These are phyloP conservation scores for Ceratonia siliqua DNA, from an alignment of 306 rosid genomes.

Conservation along the genomic window DNA sequence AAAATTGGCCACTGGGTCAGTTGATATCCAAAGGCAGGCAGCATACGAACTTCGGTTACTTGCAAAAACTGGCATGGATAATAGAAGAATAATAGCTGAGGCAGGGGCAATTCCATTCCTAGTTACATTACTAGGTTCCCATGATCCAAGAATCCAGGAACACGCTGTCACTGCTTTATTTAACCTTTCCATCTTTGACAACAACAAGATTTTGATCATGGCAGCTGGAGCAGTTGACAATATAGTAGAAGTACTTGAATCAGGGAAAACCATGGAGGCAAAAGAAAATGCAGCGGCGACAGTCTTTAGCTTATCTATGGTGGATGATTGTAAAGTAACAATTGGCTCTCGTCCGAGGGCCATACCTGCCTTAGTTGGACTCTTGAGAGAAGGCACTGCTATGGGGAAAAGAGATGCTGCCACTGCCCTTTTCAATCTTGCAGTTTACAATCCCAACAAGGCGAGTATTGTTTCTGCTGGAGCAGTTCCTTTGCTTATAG, in stretches of 20 bases:
- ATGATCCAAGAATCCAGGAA: slow-evolving; percentile 85
- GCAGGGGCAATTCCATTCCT: slow-evolving; percentile 95
- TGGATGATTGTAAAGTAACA: slow-evolving; percentile 70
- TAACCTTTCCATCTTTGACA: slow-evolving; percentile 81
- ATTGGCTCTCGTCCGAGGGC: slow-evolving; percentile 67
- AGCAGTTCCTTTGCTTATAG: slow-evolving; percentile 61
- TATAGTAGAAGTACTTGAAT: slow-evolving; percentile 71
- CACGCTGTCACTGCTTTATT: slow-evolving; percentile 82
- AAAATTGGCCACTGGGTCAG: slow-evolving; percentile 89
- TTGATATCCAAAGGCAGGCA: slow-evolving; percentile 80
- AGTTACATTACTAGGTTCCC: slow-evolving; percentile 61
- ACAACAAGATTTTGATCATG: slow-evolving; percentile 81
- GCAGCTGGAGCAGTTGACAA: slow-evolving; percentile 82
- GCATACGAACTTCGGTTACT: slow-evolving; percentile 87
- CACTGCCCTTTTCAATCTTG: slow-evolving; percentile 72
- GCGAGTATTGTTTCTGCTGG: slow-evolving; percentile 53
- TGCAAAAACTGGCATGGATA: slow-evolving; percentile 79
- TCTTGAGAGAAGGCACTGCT: slow-evolving; percentile 74
- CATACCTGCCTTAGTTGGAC: slow-evolving; percentile 74
- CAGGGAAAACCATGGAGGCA: slow-evolving; percentile 82
- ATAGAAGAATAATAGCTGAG: slow-evolving; percentile 75
- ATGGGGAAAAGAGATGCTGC: slow-evolving; percentile 89
- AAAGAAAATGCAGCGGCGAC: slow-evolving; percentile 93
- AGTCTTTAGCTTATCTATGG: slow-evolving; percentile 71
- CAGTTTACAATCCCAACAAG: slow-evolving; percentile 74